phyloP scores from a whole-genome alignment of 2,329 filamentous ascomycete genomes.

The Westerdykella sp. region DNA sequence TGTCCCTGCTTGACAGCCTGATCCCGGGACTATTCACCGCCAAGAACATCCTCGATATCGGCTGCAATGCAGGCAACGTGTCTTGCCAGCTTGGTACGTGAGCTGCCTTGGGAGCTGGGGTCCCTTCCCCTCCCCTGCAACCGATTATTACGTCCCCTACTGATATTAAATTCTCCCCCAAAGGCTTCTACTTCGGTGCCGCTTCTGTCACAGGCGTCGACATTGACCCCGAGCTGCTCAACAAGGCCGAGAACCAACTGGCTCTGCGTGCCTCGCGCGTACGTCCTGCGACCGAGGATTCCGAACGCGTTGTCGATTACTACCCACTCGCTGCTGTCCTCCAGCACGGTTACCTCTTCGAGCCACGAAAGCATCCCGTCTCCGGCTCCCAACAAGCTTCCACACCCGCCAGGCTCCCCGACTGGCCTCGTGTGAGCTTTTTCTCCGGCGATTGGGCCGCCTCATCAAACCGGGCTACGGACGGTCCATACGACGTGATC shows the following conservation, averaged over 20 bases:
- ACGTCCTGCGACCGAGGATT: conserved; percentile 15
- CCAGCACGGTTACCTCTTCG: conserved; percentile 27
- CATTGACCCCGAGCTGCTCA: conserved; percentile 34
- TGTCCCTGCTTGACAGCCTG: conserved; percentile 27
- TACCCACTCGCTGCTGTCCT: conserved; percentile 35
- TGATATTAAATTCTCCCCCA: conserved; percentile 23
- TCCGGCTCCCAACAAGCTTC: conserved; percentile 14
- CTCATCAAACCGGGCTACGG: conserved; percentile 17
- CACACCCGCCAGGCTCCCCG: conserved; percentile 5
- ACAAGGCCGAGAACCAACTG: conserved; percentile 32
- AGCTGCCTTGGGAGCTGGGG: conserved; percentile 4
- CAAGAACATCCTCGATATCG: conserved; percentile 35
- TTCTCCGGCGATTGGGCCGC: conserved; percentile 29
- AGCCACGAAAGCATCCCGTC: conserved; percentile 14
- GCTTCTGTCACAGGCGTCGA: conserved; percentile 36
- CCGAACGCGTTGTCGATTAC: conserved; percentile 23
- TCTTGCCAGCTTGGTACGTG: conserved; percentile 32
- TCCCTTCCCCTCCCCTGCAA: conserved; percentile 20
- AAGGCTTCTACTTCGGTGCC: conserved; percentile 35
- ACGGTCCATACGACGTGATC: conserved; percentile 31
- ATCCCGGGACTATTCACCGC: conserved; percentile 31
- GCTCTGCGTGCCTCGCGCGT: conserved; percentile 33
- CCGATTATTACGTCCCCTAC: conserved; percentile 23
- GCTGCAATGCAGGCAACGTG: conserved; percentile 37
- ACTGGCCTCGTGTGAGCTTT: conserved; percentile 27